Evolutionary conservation across 2,329 filamentous ascomycete genomes (phyloP).

Genomic region (Lachnellula willkommii): DNA sequence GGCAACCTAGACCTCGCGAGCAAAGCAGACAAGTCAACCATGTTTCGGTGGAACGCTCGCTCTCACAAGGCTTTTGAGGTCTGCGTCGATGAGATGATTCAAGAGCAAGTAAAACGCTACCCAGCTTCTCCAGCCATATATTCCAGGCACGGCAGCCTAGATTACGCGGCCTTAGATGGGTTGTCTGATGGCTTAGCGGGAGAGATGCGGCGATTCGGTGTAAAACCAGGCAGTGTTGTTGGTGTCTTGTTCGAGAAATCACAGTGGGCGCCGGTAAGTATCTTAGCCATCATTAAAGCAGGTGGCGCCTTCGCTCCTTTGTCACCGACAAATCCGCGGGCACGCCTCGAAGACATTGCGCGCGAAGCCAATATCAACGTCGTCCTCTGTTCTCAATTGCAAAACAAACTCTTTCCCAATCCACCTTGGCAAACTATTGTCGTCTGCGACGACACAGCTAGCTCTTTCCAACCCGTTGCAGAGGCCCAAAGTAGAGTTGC

Average conservation of each 20-base stretch:
- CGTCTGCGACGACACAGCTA: no score
- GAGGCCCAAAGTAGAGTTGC: no score
- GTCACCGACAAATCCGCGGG: conserved; percentile 24
- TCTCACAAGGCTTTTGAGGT: background rate
- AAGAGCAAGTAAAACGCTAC: conserved; percentile 1
- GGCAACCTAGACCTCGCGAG: conserved; percentile 4
- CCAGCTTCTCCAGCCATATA: conserved; percentile 15
- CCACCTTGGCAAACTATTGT: no score
- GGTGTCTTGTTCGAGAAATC: conserved; percentile 26
- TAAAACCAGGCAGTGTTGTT: conserved; percentile 13
- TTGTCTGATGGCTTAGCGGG: conserved; percentile 15
- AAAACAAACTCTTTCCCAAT: no score
- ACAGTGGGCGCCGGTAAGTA: conserved; percentile 20
- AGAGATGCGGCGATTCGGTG: conserved; percentile 8
- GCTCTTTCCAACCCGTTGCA: no score
- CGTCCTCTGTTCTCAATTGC: background rate
- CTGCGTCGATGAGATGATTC: conserved; percentile 20
- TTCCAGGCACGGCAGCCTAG: conserved; percentile 21
- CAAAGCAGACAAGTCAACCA: background rate
- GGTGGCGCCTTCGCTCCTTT: conserved; percentile 26
- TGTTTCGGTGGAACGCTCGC: conserved; percentile 12
- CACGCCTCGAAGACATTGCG: conserved; percentile 8
- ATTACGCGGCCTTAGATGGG: conserved; percentile 18
- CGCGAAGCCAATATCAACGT: background rate
- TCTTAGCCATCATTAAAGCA: conserved; percentile 22